Evolutionary conservation across 1,284 basidiomycete genomes (phyloP), one percentile per base, ranked within the genome.

Genomic region (Ceraceosorus bombacis): DNA sequence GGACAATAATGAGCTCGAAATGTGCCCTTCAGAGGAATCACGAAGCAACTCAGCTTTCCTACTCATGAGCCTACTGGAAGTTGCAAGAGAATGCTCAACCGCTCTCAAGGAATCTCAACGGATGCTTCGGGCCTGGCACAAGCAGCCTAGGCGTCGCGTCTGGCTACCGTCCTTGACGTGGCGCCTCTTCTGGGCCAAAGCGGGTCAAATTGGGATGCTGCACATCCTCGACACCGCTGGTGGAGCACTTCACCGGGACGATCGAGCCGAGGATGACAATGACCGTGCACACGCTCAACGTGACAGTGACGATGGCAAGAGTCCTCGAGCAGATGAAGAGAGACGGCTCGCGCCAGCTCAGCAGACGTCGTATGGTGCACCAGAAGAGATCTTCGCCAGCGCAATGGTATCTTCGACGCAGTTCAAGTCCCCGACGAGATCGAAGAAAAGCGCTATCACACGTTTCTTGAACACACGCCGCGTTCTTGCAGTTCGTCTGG

Each of bases 1-100:
- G 43, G 15, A 15, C 43, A 15, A 10, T 10, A 46, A 15, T 10
- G 43, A 10, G 15, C 43, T 46, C 43, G 43, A 15, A 46, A 15
- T 15, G 43, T 15, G 43, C 2, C 9, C 2, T 10, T 15, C 10
- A 46, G 43, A 10, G 9, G 10, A 15, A 46, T 10, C 43, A 46
- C 43, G 43, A 15, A 10, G 43, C 43, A 10, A 46, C 43, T 59
- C 67, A 4, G 65, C 70, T 0, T 66, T 69, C 36, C 63, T 72
- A 37, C 66, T 70, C 55, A 53, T 73, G 7, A 67, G 67, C 5
- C 51, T 76, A 17, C 56, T 72, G 37, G 70, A 74, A 40, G 59
- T 76, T 5, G 69, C 71, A 4, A 39, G 64, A 36, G 61, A 68
- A 6, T 59, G 64, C 7, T 58, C 60, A 15, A 15, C 55, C 8